These are phyloP conservation scores for Nelumbo lutea DNA, from an alignment of 164 flowering plant genomes.

Conservation along the genomic window DNA sequence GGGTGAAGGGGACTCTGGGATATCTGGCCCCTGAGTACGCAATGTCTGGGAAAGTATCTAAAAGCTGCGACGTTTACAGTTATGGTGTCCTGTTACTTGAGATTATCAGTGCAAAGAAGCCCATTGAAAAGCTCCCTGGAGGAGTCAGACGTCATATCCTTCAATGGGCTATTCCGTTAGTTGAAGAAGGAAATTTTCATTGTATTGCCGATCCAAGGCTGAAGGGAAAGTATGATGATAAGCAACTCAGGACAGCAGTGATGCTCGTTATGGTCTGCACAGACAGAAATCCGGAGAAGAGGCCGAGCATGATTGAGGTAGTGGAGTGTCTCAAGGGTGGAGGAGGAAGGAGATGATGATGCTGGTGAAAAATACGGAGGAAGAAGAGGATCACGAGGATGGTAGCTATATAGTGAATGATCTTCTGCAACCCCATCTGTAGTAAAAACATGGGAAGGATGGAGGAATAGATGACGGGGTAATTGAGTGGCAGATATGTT, in stretches of 20 bases:
- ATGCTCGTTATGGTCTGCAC: slow-evolving; percentile 47
- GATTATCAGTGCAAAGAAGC: slow-evolving; percentile 52
- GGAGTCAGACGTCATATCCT: slow-evolving; percentile 60
- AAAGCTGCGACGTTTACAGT: slow-evolving; percentile 83
- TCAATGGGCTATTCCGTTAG: slow-evolving; percentile 60
- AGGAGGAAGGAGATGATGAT: slow-evolving; percentile 27
- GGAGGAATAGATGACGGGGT: slow-evolving; percentile 12
- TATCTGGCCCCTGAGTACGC: slow-evolving; percentile 80
- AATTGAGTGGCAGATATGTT: not conserved
- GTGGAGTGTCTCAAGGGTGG: slow-evolving; percentile 44
- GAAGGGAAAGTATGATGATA: slow-evolving; percentile 39
- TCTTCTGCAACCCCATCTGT: slow-evolving; percentile 2
- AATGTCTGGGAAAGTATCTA: slow-evolving; percentile 85
- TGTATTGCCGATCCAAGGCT: slow-evolving; percentile 54
- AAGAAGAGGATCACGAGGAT: slow-evolving; percentile 15
- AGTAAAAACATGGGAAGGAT: slow-evolving; percentile 10
- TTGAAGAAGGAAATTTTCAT: slow-evolving; percentile 41
- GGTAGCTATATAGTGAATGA: slow-evolving; percentile 14
- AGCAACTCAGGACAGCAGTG: slow-evolving; percentile 28
- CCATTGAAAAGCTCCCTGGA: slow-evolving; percentile 54
- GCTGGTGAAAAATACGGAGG: slow-evolving; percentile 7
- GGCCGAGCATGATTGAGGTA: slow-evolving; percentile 61
- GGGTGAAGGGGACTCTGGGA: slow-evolving; percentile 72
- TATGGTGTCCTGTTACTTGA: slow-evolving; percentile 65
- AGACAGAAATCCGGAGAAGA: slow-evolving; percentile 37